phyloP scores from a whole-genome alignment of 768 basidiomycete species.

The Suillus fuscotomentosus region DNA sequence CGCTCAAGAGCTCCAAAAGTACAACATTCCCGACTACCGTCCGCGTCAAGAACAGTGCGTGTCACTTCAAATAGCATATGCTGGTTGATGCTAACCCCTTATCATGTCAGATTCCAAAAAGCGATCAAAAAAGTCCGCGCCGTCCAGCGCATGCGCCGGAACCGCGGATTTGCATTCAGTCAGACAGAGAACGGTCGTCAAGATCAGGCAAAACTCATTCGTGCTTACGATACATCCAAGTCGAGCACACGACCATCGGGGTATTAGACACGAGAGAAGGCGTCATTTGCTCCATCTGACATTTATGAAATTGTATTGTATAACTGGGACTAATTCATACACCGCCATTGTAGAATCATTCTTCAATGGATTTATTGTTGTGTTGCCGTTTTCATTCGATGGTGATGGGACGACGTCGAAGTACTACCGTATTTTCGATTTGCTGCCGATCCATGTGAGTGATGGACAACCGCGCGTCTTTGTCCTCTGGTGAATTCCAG shows the following conservation, averaged over 20 bases:
- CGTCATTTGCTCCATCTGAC: conserved; percentile 4
- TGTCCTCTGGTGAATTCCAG: neutral
- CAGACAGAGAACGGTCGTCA: conserved; percentile 90
- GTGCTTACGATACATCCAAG: conserved; percentile 87
- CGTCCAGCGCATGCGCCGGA: conserved; percentile 93
- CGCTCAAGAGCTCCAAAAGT: conserved; percentile 98
- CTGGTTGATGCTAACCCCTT: conserved; percentile 6
- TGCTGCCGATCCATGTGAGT: neutral
- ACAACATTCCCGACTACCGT: conserved; percentile 94
- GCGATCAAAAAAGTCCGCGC: conserved; percentile 99
- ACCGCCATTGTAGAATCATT: neutral
- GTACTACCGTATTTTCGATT: neutral
- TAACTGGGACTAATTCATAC: conserved; percentile 10
- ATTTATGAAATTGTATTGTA: conserved; percentile 9
- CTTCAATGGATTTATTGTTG: neutral
- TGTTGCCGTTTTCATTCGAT: neutral
- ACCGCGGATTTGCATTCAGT: conserved; percentile 96
- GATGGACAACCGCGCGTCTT: neutral
- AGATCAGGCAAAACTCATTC: conserved; percentile 83
- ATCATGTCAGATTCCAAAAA: conserved; percentile 79
- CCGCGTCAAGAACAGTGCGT: conserved; percentile 96
- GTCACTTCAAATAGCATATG: conserved; percentile 1
- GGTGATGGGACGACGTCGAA: neutral
- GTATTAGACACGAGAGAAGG: conserved; percentile 43
- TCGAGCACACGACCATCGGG: conserved; percentile 70